Base-by-base conservation (phyloP, 1,139 yeast species). In the Meyerozyma smithsonii region DNA sequence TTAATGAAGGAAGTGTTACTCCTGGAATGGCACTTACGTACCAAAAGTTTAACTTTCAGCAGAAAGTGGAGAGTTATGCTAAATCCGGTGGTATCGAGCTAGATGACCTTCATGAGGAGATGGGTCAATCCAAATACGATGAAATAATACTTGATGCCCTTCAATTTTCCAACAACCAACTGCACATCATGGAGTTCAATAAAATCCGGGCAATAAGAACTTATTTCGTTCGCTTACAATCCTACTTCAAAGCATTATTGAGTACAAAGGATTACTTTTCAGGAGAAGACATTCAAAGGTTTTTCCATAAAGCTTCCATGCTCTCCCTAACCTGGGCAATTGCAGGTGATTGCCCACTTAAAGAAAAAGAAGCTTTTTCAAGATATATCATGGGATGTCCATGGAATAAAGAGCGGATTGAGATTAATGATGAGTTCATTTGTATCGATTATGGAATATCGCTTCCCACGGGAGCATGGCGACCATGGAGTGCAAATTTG, bases 281-380 rank as follows among this genome's bases (percentile, higher is more conserved):
- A 3, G 33, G 50, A 1, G 60, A 52, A 19, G 58, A 62, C 28
- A 36, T 54, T 2, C 52, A 56, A 0, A 54, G 48, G 1, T 81
- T 58, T 51, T 54, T 69, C 5, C 48, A 49, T 1, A 74, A 69
- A 39, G 60, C 72, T 0, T 44, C 74, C 2, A 42, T 75, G 3
- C 54, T 79, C 5, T 64, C 83, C 0, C 35, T 81, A 7, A 56
- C 73, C 0, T 86, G 95, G 95, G 70, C 92, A 0, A 78, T 84
- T 54, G 68, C 80, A 0, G 94, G 94, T 1, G 90, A 81, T 49
- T 58, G 77, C 39, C 39, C 64, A 0, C 42, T 62, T 5, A 54
- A 48, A 0, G 75, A 69, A 2, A 65, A 81, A 39, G 60, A 57
- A 10, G 34, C 39, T 0, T 77, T 82, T 52, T 66, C 72, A 1